Percentiles rank a stretch among this genome's conserved stretches.
Conservation (phyloP, 495 filamentous ascomycete genomes). For the Tuber melanosporum region DNA sequence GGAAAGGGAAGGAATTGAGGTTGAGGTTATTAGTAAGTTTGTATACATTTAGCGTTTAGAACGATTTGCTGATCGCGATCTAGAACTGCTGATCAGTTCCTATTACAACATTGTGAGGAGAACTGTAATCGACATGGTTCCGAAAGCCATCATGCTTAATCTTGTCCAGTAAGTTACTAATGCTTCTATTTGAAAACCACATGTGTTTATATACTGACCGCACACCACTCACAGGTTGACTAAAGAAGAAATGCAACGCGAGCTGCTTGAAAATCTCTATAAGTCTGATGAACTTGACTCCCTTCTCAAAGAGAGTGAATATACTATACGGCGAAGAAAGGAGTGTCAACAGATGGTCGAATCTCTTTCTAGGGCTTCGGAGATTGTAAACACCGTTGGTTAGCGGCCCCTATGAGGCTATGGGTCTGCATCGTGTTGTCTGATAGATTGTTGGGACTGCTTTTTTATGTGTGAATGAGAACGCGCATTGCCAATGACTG, state of each 20-base stretch:
- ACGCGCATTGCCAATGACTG: conserved; percentile 20
- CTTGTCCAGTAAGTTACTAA: conserved; percentile 74
- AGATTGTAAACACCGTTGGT: conserved; percentile 67
- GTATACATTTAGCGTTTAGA: conserved; percentile 15
- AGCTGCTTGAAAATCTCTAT: conserved; percentile 98
- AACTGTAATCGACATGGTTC: conserved; percentile 99
- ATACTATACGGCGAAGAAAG: conserved; percentile 89
- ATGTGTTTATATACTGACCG: conserved; percentile 19
- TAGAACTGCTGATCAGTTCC: conserved; percentile 88
- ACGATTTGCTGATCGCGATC: conserved; percentile 10
- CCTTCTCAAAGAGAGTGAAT: conserved; percentile 94
- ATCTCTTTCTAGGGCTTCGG: conserved; percentile 73
- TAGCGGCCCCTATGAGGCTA: conserved; percentile 16
- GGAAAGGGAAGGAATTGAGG: conserved; percentile 87
- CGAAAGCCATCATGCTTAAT: conserved; percentile 97
- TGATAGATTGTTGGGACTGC: conserved; percentile 8
- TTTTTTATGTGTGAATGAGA: conserved; percentile 26
- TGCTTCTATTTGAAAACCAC: not conserved
- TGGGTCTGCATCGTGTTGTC: conserved; percentile 7
- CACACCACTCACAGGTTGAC: conserved; percentile 57
- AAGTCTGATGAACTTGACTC: conserved; percentile 81
- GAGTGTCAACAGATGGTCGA: conserved; percentile 99
- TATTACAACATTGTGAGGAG: conserved; percentile 97
- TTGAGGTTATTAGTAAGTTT: conserved; percentile 93
- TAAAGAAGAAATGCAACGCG: conserved; percentile 97